A percentile compares a stretch with the other conserved stretches of the same genome.
Conservation (phyloP, 169 alveolate genomes). For the Babesia divergens region DNA sequence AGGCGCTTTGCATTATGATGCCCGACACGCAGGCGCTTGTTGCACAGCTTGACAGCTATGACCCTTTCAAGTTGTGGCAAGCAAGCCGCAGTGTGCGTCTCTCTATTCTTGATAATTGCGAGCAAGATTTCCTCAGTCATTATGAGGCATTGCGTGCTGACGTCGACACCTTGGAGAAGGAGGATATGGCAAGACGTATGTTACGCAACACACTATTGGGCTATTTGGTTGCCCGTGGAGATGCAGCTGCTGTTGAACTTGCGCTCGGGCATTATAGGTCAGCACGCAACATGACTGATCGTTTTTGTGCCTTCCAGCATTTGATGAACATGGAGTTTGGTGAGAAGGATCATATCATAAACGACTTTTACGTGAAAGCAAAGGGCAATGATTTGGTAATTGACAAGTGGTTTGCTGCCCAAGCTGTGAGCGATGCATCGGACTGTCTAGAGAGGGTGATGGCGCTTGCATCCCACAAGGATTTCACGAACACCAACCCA, state of each 20-base stretch:
- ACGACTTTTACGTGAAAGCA: conserved; percentile 58
- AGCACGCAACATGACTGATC: conserved; percentile 53
- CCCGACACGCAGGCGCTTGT: conserved; percentile 63
- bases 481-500: conserved; percentile 73
- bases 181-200: conserved; percentile 56
- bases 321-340: conserved; percentile 61
- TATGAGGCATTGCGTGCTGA: conserved; percentile 33
- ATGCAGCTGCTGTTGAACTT: conserved; percentile 50
- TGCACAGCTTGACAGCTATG: conserved; percentile 49
- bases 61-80: conserved; percentile 38
- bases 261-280: conserved; percentile 36
- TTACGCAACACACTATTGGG: conserved; percentile 57
- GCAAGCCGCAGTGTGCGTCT: conserved; percentile 14
- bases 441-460: conserved; percentile 66
- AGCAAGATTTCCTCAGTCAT: conserved; percentile 11
- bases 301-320: conserved; percentile 49
- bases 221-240: conserved; percentile 45
- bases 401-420: conserved; percentile 76
- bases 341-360: conserved; percentile 28
- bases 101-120: conserved; percentile 19
- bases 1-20: conserved; percentile 58
- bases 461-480: conserved; percentile 57
- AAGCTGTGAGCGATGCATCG: conserved; percentile 65
- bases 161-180: conserved; percentile 49
- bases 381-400: conserved; percentile 65